Conservation (phyloP, 306 rosid species). For the Ormosia emarginata region DNA sequence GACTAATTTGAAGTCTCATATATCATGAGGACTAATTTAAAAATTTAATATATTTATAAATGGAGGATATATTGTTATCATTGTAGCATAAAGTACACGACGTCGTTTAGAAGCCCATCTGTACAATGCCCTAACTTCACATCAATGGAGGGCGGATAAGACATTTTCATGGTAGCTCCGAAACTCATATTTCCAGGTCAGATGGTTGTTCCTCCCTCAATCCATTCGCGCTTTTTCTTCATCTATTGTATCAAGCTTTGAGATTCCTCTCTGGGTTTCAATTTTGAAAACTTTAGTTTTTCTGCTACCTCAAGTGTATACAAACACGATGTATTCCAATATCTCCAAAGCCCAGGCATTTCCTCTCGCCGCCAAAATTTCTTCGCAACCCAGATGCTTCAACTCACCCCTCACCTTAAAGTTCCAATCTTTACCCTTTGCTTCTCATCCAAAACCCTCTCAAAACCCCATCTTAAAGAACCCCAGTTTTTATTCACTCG, state of each 20-base stretch:
- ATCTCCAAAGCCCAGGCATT: constrained; percentile 54
- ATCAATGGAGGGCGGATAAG: constrained; percentile 32
- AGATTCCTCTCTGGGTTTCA: neutral
- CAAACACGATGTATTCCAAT: constrained; percentile 45
- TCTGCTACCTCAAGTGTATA: neutral
- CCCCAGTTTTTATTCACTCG: neutral
- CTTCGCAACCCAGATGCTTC: constrained; percentile 53
- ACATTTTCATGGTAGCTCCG: neutral
- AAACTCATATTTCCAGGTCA: neutral
- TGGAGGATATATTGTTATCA: no score
- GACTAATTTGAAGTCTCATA: no score
- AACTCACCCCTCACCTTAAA: constrained; percentile 33
- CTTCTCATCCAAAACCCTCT: constrained; percentile 37
- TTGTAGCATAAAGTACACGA: neutral
- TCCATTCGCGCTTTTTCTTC: neutral
- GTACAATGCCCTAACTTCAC: constrained; percentile 20
- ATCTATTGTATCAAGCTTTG: neutral
- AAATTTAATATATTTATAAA: no score
- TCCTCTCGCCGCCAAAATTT: constrained; percentile 57
- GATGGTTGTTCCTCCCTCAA: neutral
- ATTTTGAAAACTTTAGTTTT: neutral
- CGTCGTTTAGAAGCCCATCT: neutral
- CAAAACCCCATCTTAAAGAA: constrained; percentile 28
- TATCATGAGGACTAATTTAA: no score
- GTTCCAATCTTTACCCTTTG: constrained; percentile 33